Conservation (phyloP, 208 protist species). For the Phytomonas sp. region DNA sequence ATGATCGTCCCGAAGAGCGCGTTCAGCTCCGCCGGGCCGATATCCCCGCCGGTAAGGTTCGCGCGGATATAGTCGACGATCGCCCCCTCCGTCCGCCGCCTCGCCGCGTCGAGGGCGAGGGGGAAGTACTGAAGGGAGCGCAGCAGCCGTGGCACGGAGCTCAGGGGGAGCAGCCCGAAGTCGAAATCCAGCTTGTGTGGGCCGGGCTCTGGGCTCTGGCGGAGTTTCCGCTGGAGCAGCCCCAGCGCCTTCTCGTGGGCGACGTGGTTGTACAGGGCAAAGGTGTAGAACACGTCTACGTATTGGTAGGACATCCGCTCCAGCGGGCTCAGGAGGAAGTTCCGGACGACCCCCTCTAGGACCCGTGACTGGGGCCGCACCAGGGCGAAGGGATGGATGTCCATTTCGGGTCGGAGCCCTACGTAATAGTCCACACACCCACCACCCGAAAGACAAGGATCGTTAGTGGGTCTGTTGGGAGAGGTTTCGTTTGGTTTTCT, state of each 20-base stretch:
- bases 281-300: constrained; percentile 30
- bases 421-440: not conserved
- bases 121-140: constrained; percentile 41
- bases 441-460: constrained; percentile 7
- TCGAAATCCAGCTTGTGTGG: constrained; percentile 10
- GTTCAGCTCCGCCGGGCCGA: constrained; percentile 15
- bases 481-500: not conserved
- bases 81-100: constrained; percentile 11
- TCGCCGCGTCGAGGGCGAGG: not conserved
- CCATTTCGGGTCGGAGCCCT: constrained; percentile 22
- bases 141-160: constrained; percentile 18
- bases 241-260: constrained; percentile 35
- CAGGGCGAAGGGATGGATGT: constrained; percentile 36
- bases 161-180: constrained; percentile 11
- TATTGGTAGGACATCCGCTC: constrained; percentile 6
- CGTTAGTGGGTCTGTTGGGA: not conserved
- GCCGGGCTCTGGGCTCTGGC: constrained; percentile 6
- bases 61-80: constrained; percentile 19
- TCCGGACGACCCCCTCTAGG: constrained; percentile 26
- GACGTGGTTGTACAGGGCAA: constrained; percentile 46
- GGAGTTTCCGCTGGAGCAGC: constrained; percentile 3
- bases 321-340: constrained; percentile 9
- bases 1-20: constrained; percentile 31
- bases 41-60: constrained; percentile 16
- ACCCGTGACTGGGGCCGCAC: constrained; percentile 37